Evolutionary conservation across 106 monocot species (phyloP), one percentile per base, ranked within the genome.

Genomic region (Xerophyta viscosa): DNA sequence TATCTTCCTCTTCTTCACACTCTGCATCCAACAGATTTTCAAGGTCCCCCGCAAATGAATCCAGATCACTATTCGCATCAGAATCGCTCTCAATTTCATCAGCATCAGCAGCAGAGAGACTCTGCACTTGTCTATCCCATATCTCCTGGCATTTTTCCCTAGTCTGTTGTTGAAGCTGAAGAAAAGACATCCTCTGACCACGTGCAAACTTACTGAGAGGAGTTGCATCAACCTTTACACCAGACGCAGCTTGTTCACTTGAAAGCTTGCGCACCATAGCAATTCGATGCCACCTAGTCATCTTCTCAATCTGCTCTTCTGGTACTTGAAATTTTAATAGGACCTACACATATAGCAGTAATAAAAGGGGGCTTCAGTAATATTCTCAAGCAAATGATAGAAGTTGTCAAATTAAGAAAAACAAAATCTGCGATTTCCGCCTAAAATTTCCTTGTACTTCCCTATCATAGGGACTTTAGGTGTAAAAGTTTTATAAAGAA

Each of bases 31-130:
- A 64, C 71, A 98, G 76, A 77, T 98, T 98, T 56, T 98, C 98
- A 71, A 90, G 81, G 62, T 98, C 98, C 29, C 98, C 98, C 68
- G 89, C 98, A 90, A 98, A 98, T 44, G 98, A 90, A 81, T 98
- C 98, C 46, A 98, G 69, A 70, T 98, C 90, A 71, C 90, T 90
- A 58, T 86, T n/a, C n/a, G n/a, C 85, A 57, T 79, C 89, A 42
- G 88, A 57, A 30, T 90, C 98, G 64, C 82, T 86, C 49, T 71
- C 87, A 62, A 75, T 77, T 57, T 88, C 89, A 61, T 86, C 89
- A 61, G 58, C 83, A 67, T 75, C 77, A 46, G 64, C 63, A 70
- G 82, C 89, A 50, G 89, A 86, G 52, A 90, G 98, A 70, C 68
- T 76, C 56, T 98, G 90, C 41, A 82, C 71, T 73, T 98, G 96